Evolutionary conservation across 495 filamentous ascomycete genomes (phyloP), one percentile per base, ranked within the genome.

Genomic region (Podospora didyma): DNA sequence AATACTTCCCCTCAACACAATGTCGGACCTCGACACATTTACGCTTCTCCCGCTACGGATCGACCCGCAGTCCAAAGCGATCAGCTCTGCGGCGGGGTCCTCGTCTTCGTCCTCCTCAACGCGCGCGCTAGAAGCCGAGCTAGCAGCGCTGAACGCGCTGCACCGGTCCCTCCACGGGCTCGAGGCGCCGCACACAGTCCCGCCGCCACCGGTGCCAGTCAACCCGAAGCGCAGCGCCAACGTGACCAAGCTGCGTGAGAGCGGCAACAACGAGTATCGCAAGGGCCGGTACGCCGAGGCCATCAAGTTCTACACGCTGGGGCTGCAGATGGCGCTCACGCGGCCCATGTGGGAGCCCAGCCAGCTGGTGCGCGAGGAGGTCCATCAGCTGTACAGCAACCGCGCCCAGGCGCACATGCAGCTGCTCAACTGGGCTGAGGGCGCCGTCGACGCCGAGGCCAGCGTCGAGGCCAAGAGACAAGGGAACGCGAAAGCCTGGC

Each of bases 401-500:
- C 82, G 95, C 20, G 92, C 92, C 47, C 92, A 97, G 82, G 89
- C 90, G 58, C 80, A 92, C 62, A 95, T 97, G 86, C 85, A 80
- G 2, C 67, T 85, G 69, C 78, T 80, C 72, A 76, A 79, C 45
- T 98, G 92, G 92, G 75, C 88, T 5, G 90, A 94, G 78, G 94
- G 79, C 3, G 78, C 87, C 21, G 74, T 86, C 3, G 94, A 98
- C 75, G 89, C 89, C n/a, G 86, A 91, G 76, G 75, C 79, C 5
- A 93, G 88, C 64, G 88, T 96, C n/a, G 93, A 96, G 74, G 82
- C 88, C 54, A 96, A 95, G 83, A 77, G 83, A 51, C 76, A 82
- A 44, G 90, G 86, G 26, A 97, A 98, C 73, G 85, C 88, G 7
- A 97, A 97, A 85, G 92, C 87, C 2, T 97, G 92, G 88, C 97